A percentile compares a stretch with the other conserved stretches of the same genome.
These are phyloP conservation scores for Halenospora varia DNA, from an alignment of 495 filamentous ascomycete species.

Conservation along the genomic window DNA sequence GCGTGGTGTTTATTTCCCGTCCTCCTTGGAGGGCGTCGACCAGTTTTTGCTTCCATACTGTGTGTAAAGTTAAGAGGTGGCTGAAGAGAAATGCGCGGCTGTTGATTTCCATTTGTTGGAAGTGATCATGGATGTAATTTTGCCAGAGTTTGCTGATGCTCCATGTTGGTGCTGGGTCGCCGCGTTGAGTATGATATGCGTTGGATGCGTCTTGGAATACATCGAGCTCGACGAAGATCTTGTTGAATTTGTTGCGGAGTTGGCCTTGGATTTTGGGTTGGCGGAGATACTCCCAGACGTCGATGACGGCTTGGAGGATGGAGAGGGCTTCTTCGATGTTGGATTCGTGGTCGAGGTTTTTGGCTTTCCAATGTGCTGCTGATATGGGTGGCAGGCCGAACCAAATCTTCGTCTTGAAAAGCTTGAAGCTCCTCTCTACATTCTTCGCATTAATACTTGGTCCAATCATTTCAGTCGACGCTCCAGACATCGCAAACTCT, in stretches of 20 bases:
- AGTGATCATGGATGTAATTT: conserved; percentile 25
- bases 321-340: conserved; percentile 33
- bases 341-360: conserved; percentile 22
- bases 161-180: conserved; percentile 4
- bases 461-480: background rate
- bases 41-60: conserved; percentile 18
- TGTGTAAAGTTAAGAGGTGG: conserved; percentile 24
- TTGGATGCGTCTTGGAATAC: conserved; percentile 23
- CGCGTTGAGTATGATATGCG: background rate
- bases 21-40: background rate
- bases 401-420: conserved; percentile 25
- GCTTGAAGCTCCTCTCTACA: conserved; percentile 11
- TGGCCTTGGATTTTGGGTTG: conserved; percentile 14
- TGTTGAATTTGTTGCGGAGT: conserved; percentile 31
- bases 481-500: too few species aligned
- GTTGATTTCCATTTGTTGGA: conserved; percentile 27
- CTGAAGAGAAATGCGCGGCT: conserved; percentile 29
- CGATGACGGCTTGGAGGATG: conserved; percentile 27
- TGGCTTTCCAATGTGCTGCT: conserved; percentile 31
- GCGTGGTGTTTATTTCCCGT: conserved; percentile 6
- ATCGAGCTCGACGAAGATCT: conserved; percentile 26
- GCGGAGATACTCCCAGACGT: conserved; percentile 32
- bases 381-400: conserved; percentile 32
- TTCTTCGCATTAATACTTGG: background rate
- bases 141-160: conserved; percentile 29